A percentile compares a stretch with the other conserved stretches of the same genome.
Evolutionary conservation across 2,329 filamentous ascomycete genomes (phyloP).

Genomic region (Hansfordia pulvinata): DNA sequence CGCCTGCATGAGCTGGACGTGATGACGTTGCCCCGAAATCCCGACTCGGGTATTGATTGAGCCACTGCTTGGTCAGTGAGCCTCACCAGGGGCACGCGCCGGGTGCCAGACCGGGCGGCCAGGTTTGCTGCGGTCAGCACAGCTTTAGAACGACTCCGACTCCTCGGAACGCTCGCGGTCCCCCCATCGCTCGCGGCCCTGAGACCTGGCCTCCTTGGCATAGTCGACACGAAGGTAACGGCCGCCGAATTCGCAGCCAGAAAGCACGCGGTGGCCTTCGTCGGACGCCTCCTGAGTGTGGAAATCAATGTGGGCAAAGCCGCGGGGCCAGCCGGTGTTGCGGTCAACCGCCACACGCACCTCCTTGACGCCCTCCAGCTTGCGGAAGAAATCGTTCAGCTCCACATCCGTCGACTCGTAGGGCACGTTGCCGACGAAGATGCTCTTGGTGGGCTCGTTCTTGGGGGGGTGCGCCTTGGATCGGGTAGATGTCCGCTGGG

Average conservation of each 20-base stretch:
- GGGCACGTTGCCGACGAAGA: conserved; percentile 78
- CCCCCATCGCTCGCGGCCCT: no score
- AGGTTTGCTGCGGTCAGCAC: no score
- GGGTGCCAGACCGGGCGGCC: no score
- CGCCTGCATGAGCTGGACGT: no score
- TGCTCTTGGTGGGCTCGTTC: conserved; percentile 40
- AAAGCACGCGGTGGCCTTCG: conserved; percentile 41
- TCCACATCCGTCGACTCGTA: conserved; percentile 78
- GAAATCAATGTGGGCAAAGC: conserved; percentile 80
- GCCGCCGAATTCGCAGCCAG: conserved; percentile 46
- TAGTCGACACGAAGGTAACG: conserved; percentile 55
- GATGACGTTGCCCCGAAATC: no score
- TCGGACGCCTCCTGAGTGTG: conserved; percentile 50
- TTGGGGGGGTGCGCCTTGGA: neutral
- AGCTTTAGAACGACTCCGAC: no score
- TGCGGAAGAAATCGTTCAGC: conserved; percentile 62
- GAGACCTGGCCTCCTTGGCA: conserved; percentile 19
- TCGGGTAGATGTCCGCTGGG: neutral
- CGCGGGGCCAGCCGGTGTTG: conserved; percentile 65
- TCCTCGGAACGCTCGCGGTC: no score
- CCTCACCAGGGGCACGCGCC: no score
- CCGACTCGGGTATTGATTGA: no score
- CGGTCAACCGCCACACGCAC: conserved; percentile 76
- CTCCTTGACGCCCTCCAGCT: conserved; percentile 56
- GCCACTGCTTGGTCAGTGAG: no score